Percentiles rank a stretch among this genome's conserved stretches.
Evolutionary conservation across 179 eudicot genomes (phyloP).

Genomic region (Silene noctiflora): DNA sequence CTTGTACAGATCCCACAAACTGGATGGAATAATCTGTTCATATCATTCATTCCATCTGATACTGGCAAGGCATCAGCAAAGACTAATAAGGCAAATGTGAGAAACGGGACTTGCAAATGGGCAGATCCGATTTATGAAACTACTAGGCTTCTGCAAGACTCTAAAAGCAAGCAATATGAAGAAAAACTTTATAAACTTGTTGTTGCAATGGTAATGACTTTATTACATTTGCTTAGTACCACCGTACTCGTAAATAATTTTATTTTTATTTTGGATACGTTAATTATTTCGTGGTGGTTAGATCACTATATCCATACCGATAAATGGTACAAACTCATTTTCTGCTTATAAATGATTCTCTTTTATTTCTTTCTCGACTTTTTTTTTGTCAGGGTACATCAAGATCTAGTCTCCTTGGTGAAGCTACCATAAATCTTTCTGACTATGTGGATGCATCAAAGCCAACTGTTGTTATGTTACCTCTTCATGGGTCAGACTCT

Average conservation of each 20-base stretch:
- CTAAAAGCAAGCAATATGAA: slow-evolving; percentile 75
- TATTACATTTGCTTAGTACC: neutral
- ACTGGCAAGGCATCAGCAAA: slow-evolving; percentile 86
- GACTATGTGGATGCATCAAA: slow-evolving; percentile 82
- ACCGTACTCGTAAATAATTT: neutral
- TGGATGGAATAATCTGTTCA: slow-evolving; percentile 95
- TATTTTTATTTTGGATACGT: no score
- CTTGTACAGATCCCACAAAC: slow-evolving; percentile 70
- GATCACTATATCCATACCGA: no score
- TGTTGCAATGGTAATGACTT: slow-evolving; percentile 73
- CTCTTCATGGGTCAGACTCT: slow-evolving; percentile 84
- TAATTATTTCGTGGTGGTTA: no score
- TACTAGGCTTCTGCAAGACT: slow-evolving; percentile 89
- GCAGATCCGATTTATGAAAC: slow-evolving; percentile 98
- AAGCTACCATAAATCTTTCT: slow-evolving; percentile 89
- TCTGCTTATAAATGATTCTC: neutral
- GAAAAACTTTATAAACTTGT: slow-evolving; percentile 92
- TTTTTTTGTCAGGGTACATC: slow-evolving; percentile 72
- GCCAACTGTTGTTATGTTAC: slow-evolving; percentile 64
- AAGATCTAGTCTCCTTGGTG: slow-evolving; percentile 87
- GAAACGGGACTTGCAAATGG: slow-evolving; percentile 99
- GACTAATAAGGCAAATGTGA: slow-evolving; percentile 92
- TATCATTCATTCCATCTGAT: slow-evolving; percentile 81
- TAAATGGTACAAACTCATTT: no score
- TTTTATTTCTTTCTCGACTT: slow-evolving; percentile 13